Evolutionary conservation across 148 eudicot genomes (phyloP), one percentile per base, ranked within the genome.

Genomic region (Bassia scoparia): DNA sequence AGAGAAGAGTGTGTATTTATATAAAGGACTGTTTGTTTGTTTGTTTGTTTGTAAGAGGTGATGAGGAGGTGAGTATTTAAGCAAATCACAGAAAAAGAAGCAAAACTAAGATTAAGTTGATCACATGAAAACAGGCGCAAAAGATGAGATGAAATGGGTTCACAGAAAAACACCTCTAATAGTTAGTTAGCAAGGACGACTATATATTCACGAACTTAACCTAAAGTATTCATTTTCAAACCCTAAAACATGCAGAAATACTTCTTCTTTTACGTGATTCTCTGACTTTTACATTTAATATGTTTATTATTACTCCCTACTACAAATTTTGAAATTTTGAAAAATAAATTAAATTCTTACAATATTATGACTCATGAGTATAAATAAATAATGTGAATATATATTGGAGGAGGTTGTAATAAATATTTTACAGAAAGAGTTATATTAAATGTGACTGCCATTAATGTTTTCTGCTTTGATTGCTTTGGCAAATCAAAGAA

Each of bases 71-170:
- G 70, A 50, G 53, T 23, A 68, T 61, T 83, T 77, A 87, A 79
- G 75, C 81, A 78, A 87, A 79, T 87, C 86, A 85, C 87, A 85
- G 55, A 79, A 64, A 71, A 64, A 41, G n/a, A 46, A 77, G 53
- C 61, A 58, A 74, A 64, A 35, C 23, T 10, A 18, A 7, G 13
- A 23, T 13, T 50, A 49, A 9, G 31, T 30, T 59, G 5, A 26
- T 87, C 88, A 87, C 87, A 77, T 75, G 84, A 81, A 83, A 79
- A 44, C 7, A 56, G 44, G 30, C 37, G 67, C 46, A 50, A 74
- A 73, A 59, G 71, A 73, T 56, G 65, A 33, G 70, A 46, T n/a
- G n/a, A 69, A 61, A 27, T 72, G 60, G 38, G 48, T 69, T 83
- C 82, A 83, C 85, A 82, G 74, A 81, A 68, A 72, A 43, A 59